Conservation (phyloP, 208 protist species). For the Leishmania mexicana region DNA sequence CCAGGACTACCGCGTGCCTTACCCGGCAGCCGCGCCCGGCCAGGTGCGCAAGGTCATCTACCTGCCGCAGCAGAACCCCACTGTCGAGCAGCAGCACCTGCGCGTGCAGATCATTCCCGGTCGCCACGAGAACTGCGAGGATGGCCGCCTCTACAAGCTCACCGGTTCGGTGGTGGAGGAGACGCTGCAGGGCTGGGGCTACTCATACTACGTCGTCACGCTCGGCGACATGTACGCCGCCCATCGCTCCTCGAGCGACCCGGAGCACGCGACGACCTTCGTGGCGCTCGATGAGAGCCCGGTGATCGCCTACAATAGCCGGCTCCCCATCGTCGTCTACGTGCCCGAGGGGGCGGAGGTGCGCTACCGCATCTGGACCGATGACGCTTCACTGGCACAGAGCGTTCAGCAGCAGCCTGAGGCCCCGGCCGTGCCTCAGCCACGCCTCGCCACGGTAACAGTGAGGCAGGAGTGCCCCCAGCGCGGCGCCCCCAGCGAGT, state of each 20-base stretch:
- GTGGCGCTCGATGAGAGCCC: constrained; percentile 35
- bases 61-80: constrained; percentile 44
- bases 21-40: constrained; percentile 56
- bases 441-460: not conserved
- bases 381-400: constrained; percentile 4
- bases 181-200: constrained; percentile 59
- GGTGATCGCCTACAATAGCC: constrained; percentile 48
- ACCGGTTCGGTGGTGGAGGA: constrained; percentile 46
- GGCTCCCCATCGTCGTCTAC: constrained; percentile 62
- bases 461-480: not conserved
- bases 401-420: not conserved
- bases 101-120: constrained; percentile 75
- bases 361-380: constrained; percentile 55
- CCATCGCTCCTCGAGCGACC: constrained; percentile 19
- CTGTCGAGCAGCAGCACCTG: constrained; percentile 43
- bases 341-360: constrained; percentile 48
- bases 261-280: constrained; percentile 31
- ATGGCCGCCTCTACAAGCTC: constrained; percentile 50
- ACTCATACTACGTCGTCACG: constrained; percentile 48
- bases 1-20: constrained; percentile 62
- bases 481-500: too few species aligned
- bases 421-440: not conserved
- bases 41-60: constrained; percentile 81
- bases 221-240: constrained; percentile 32
- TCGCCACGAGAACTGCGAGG: constrained; percentile 51